Conservation (phyloP, 2,329 filamentous ascomycete genomes). For the Diaporthe ampelina region DNA sequence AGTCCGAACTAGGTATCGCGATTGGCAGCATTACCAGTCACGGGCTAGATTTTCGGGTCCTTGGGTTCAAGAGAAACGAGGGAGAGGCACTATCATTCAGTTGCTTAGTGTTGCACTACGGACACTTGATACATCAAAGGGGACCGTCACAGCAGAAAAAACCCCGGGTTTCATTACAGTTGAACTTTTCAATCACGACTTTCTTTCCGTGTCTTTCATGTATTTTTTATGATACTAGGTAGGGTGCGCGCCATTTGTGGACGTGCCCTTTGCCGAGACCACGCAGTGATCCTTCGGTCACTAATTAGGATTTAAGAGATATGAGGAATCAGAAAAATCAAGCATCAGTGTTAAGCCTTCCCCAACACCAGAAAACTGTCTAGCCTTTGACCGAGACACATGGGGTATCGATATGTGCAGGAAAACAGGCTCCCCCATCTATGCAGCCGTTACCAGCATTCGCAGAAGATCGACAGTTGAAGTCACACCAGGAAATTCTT, state of each 20-base stretch:
- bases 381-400: neutral
- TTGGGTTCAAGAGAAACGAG: no score
- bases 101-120: neutral
- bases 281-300: neutral
- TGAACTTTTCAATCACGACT: neutral
- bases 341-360: neutral
- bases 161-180: neutral
- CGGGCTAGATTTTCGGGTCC: no score
- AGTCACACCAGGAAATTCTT: no score
- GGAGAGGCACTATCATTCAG: neutral
- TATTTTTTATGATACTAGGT: no score
- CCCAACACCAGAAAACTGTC: neutral
- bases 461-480: neutral
- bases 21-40: no score
- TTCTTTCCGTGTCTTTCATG: no score
- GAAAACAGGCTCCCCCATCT: neutral
- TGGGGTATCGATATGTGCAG: conserved; percentile 13
- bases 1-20: neutral
- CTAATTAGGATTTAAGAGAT: no score
- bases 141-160: neutral
- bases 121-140: neutral
- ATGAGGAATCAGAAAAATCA: neutral
- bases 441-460: neutral
- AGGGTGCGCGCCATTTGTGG: neutral
- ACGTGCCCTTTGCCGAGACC: neutral